A percentile compares a stretch with the other conserved stretches of the same genome.
Conservation (phyloP, 208 protist genomes). For the Naegleria gruberi region DNA sequence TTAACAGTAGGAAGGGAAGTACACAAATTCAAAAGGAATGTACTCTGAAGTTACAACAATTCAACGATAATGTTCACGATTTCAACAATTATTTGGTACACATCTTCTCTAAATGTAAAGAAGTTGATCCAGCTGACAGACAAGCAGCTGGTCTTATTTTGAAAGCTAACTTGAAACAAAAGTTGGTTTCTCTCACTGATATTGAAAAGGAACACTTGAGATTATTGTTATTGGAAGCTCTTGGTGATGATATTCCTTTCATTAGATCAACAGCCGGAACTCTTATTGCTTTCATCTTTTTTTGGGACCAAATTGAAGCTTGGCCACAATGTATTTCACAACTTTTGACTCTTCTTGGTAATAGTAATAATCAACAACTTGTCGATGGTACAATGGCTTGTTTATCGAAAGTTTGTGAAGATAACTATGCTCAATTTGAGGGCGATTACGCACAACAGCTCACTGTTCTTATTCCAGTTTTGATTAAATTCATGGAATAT, state of each 20-base stretch:
- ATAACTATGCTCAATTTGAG: background rate
- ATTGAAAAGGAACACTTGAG: background rate
- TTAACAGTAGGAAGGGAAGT: background rate
- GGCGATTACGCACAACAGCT: background rate
- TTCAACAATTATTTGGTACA: conserved; percentile 17
- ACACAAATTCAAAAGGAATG: conserved; percentile 6
- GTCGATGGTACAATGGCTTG: background rate
- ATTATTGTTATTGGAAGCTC: background rate
- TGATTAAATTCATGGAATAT: conserved; percentile 13
- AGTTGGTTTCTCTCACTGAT: background rate
- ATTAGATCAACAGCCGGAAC: background rate
- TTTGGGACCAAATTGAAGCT: background rate
- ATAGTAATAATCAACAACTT: background rate
- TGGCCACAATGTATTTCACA: background rate
- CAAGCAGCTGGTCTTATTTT: conserved; percentile 9
- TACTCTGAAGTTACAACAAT: background rate
- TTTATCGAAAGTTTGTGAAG: conserved; percentile 4
- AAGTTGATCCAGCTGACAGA: background rate
- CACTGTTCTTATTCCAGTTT: background rate
- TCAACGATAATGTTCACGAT: background rate
- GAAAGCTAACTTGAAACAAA: background rate
- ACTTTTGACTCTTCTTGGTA: background rate
- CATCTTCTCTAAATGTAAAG: background rate
- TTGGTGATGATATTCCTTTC: background rate
- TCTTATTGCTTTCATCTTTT: background rate